Conservation (phyloP, 352 stramenopile genomes). For the Phytopythium oedochilum region DNA sequence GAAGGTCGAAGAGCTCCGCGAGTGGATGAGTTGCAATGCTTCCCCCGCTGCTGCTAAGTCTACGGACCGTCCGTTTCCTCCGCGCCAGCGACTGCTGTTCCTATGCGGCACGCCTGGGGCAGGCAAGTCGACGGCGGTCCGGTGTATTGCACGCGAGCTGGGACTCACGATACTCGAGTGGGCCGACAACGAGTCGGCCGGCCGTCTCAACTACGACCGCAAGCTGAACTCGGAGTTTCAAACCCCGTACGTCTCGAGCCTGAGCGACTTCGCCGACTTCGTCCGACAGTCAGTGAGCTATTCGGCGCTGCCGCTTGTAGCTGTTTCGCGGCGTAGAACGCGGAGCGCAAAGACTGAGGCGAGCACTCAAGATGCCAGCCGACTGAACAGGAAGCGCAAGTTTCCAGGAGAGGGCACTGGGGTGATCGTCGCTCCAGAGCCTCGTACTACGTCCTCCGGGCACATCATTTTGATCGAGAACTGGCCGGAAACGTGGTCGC, state of each 20-base stretch:
- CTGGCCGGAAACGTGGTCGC: slow-evolving; percentile 58
- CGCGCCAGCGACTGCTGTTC: slow-evolving; percentile 63
- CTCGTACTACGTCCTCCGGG: slow-evolving; percentile 3
- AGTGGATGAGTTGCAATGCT: slow-evolving; percentile 47
- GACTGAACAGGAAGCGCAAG: slow-evolving; percentile 9
- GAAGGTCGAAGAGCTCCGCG: slow-evolving; percentile 66
- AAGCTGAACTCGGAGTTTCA: slow-evolving; percentile 49
- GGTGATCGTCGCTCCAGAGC: background rate
- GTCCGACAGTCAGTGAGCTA: slow-evolving; percentile 69
- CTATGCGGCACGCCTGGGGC: slow-evolving; percentile 73
- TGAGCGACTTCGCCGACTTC: slow-evolving; percentile 79
- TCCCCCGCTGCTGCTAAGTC: background rate
- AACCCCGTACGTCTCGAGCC: slow-evolving; percentile 35
- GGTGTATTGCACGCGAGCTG: slow-evolving; percentile 45
- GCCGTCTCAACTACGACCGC: slow-evolving; percentile 47
- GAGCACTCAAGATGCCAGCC: background rate
- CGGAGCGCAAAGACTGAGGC: background rate
- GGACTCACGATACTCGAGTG: slow-evolving; percentile 58
- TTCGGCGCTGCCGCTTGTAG: slow-evolving; percentile 35
- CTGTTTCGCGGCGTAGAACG: background rate
- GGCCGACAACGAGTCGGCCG: slow-evolving; percentile 59
- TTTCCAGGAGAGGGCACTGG: slow-evolving; percentile 9
- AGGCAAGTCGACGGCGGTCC: slow-evolving; percentile 78
- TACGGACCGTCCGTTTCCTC: background rate
- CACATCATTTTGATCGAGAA: slow-evolving; percentile 75